Evolutionary conservation across 2,329 filamentous ascomycete species (phyloP), one percentile per base, ranked within the genome.

Genomic region (Penicillium griseofulvum): DNA sequence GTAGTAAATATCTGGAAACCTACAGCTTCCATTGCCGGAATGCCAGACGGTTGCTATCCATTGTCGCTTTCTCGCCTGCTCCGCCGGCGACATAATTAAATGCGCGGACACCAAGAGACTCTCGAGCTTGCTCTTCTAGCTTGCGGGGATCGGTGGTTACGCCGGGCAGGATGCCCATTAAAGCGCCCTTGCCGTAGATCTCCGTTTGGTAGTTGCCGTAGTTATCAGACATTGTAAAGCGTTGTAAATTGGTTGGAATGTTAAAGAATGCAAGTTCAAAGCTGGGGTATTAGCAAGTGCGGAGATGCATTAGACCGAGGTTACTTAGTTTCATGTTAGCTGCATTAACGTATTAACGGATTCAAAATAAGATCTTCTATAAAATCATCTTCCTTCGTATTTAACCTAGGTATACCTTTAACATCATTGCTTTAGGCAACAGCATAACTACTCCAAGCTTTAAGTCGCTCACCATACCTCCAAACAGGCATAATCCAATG

Each of bases 51-150:
- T 86, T 86, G 41, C 82, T 81, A 48, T 82, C 80, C 76, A 84
- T 81, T 0, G 85, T 88, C 2, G 82, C 77, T 36, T 80, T 76
- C 62, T 86, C 83, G 2, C 85, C 83, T 0, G 85, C 85, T 7
- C 83, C 83, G n/a, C 85, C 84, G 16, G 79, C 75, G 24, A 87
- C 80, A 71, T 87, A 88, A 58, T 82, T 82, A 66, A 81, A 87
- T 8, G 79, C 74, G 11, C 77, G 75, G 2, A 71, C 68, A 19
- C 72, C 69, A 70, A 87, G 75, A 14, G 68, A 70, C 51, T 78
- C 71, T 49, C 74, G 74, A 2, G 85, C 85, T 61, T 84, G 79
- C 28, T 77, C 75, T 63, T 86, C 80, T 4, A 87, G 75, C 50
- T 76, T 75, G 58, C 80, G 82, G 7, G 83, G 80, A 51, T 87